Conservation (phyloP, 257 asterid species). For the Solanum megistacrolobum region DNA sequence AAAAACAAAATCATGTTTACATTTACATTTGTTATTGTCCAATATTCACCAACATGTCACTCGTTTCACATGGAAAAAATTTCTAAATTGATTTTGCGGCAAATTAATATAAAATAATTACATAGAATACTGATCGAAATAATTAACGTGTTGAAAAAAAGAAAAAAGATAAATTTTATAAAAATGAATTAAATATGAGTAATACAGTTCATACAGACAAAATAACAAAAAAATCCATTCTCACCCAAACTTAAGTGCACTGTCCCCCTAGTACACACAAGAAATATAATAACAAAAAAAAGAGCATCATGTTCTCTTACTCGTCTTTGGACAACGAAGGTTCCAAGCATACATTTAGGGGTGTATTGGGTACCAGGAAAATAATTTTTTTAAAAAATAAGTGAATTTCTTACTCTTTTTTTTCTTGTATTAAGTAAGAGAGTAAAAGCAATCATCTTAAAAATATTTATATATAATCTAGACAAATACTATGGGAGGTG, state of each 20-base stretch:
- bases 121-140: background rate
- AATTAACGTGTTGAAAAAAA: background rate
- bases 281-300: background rate
- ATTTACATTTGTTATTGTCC: background rate
- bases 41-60: background rate
- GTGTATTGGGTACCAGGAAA: no score
- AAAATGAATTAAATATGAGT: no score
- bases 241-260: background rate
- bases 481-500: no score
- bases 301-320: background rate
- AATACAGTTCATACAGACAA: background rate
- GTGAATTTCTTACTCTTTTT: no score
- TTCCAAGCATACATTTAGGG: background rate
- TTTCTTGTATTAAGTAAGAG: no score
- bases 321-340: background rate
- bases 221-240: background rate
- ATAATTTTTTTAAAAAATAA: rapidly evolving
- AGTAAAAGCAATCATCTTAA: no score
- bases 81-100: background rate
- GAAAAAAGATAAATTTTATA: background rate
- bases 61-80: background rate
- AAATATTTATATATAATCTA: no score
- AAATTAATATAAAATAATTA: background rate
- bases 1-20: background rate
- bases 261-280: background rate